Evolutionary conservation across 2,329 filamentous ascomycete genomes (phyloP), one percentile per base, ranked within the genome.

Genomic region (Fusarium setosum): DNA sequence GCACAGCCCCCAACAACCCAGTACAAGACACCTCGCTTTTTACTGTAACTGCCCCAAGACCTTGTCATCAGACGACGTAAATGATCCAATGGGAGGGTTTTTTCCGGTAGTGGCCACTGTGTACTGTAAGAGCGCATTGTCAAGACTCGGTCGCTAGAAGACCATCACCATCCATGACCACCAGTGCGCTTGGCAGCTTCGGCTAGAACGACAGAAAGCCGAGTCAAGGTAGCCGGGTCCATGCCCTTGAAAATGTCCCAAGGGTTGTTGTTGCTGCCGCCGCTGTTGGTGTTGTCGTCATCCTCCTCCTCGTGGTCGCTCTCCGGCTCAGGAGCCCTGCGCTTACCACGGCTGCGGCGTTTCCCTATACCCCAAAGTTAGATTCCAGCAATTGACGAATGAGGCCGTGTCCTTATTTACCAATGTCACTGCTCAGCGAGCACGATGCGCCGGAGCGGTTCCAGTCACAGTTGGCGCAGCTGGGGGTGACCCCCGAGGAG

Each of bases 401-500:
- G 44, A n/a, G n/a, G n/a, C n/a, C n/a, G n/a, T n/a, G n/a, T n/a
- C n/a, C n/a, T 7, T 17, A 34, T 18, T 34, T 9, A 48, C 45
- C 20, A 12, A 15, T 34, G 8, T 2, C 4, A 12, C 17, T 24
- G 12, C n/a, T 23, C 20, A 48, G 31, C 12, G 45, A 48, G 20
- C 45, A 35, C 15, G 21, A 15, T 17, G 18, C 21, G n/a, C 45
- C 45, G 9, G 45, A 48, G 45, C 45, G 45, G 31, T 48, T 48
- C 45, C 45, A 48, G 21, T 48, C 45, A 35, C 45, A 48, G 31
- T 48, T 47, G 29, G 44, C 44, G 29, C 44, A 47, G 44, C 32
- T 47, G 44, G 44, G 8, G 29, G n/a, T 13, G n/a, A 47, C 15
- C 17, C 32, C 29, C 13, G 44, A 29, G 18, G 18, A 47, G 18